Evolutionary conservation across 2,329 filamentous ascomycete genomes (phyloP).

Genomic region (Colletotrichum gigasporum): DNA sequence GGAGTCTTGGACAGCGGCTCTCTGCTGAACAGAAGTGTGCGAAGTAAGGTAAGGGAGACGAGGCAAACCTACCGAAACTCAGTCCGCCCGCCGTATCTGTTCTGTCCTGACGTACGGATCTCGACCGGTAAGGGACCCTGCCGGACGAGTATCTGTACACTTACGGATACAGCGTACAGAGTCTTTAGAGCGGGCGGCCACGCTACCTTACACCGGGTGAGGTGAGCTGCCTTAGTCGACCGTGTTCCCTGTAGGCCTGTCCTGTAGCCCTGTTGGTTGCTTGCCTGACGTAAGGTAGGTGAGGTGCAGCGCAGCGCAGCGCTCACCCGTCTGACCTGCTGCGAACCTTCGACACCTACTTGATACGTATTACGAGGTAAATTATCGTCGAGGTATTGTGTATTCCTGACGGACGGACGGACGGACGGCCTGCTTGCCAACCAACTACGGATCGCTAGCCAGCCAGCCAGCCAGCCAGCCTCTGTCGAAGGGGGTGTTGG

Average conservation of each 20-base stretch:
- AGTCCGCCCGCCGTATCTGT: no score
- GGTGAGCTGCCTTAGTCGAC: not conserved
- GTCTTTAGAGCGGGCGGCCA: not conserved
- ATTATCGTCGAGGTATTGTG: constrained; percentile 11
- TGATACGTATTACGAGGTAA: constrained; percentile 24
- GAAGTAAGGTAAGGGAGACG: not conserved
- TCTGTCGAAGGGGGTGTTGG: constrained; percentile 1
- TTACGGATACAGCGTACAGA: not conserved
- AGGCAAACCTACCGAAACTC: constrained; percentile 6
- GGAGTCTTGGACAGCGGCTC: not conserved
- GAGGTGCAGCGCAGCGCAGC: not conserved
- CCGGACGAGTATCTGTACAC: no score
- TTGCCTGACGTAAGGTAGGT: not conserved
- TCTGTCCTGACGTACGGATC: no score
- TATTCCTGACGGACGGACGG: not conserved
- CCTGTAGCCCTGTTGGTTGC: no score
- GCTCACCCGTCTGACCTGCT: constrained; percentile 4
- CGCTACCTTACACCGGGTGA: not conserved
- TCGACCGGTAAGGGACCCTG: constrained; percentile 8
- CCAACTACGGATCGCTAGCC: not conserved
- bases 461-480: not conserved
- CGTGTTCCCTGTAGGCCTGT: constrained; percentile 2
- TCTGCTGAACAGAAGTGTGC: not conserved
- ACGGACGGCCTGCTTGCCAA: no score
- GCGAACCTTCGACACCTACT: constrained; percentile 1